Base-by-base conservation (phyloP, 2,329 filamentous ascomycete genomes). In the Trichoderma sp. region DNA sequence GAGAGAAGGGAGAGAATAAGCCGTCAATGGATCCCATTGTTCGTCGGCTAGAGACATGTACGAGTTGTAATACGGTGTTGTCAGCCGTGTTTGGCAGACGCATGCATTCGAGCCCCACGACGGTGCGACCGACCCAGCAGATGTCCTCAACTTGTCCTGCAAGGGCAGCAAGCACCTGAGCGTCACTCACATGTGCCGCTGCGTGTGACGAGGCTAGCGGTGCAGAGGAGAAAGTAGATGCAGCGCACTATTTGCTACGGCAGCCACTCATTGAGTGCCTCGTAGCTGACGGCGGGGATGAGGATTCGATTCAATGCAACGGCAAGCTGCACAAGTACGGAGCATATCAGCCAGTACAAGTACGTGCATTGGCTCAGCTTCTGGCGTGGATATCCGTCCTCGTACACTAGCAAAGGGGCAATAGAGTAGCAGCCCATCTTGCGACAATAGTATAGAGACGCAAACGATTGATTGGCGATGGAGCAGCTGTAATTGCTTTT, bases 231-330 rank as follows among this genome's bases (percentile, higher is more conserved):
- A 28, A 58, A 39, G 50, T n/a, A 57, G 53, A 55, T 43, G 58
- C 68, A 57, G 57, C 47, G 58, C 39, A 28, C 59, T 28, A 65
- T 55, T 63, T 26, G 30, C 15, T 23, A 30, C 43, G 47, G 26
- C 43, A 63, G 32, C 69, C 62, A 71, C 62, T 71, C 69, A 67
- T 50, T 55, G 62, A 61, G 28, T 62, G 69, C 69, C 69, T 71
- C 62, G 69, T 71, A 66, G 69, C 69, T 30, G 55, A 62, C n/a
- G 63, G 55, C 32, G 65, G 39, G 57, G 32, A 36, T 13, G 70
- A 67, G 70, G 70, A 55, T 71, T 61, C 28, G 32, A 59, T 59
- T 59, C 17, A 34, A 32, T 59, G 55, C 55, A 59, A 17, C 55
- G 30, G 69, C 36, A 67, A 61, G 68, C 58, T 64, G 55, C 55